Evolutionary conservation across 768 basidiomycete genomes (phyloP).

Genomic region (Jaapia argillacea): DNA sequence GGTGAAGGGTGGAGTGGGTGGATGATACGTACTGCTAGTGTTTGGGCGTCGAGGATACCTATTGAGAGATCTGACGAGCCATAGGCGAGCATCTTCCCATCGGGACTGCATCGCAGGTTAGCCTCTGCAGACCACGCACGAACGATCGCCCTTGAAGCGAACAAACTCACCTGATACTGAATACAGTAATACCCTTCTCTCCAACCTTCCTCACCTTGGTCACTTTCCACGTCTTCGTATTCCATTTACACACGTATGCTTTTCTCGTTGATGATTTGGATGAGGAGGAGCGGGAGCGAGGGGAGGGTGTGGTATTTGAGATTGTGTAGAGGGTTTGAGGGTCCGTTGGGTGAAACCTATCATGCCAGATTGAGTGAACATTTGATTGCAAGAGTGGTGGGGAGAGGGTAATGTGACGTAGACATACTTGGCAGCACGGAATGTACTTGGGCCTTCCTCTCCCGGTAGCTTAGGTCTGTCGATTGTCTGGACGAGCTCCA

Average conservation of each 20-base stretch:
- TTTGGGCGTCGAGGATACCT: constrained; percentile 72
- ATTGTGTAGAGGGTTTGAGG: constrained; percentile 53
- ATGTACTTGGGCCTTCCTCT: constrained; percentile 38
- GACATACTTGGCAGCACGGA: constrained; percentile 57
- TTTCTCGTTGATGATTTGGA: constrained; percentile 45
- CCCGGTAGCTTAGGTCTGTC: constrained; percentile 43
- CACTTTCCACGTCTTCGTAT: constrained; percentile 56
- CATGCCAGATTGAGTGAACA: too few relatives aligned
- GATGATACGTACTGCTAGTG: constrained; percentile 53
- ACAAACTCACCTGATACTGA: constrained; percentile 66
- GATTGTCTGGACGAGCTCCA: constrained; percentile 36
- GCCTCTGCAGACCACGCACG: constrained; percentile 2
- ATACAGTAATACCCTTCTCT: constrained; percentile 75
- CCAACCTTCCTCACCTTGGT: constrained; percentile 63
- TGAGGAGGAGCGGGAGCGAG: constrained; percentile 41
- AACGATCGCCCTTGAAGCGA: neutral
- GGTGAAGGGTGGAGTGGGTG: neutral
- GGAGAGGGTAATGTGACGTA: too few relatives aligned
- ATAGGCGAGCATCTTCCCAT: constrained; percentile 77
- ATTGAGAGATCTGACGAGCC: constrained; percentile 84
- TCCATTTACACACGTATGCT: constrained; percentile 67
- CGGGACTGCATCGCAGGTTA: constrained; percentile 36
- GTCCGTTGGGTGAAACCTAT: constrained; percentile 39
- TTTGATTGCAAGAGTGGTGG: too few relatives aligned
- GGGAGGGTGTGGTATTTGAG: constrained; percentile 58